Percentiles rank a stretch among this genome's conserved stretches.
phyloP scores from a whole-genome alignment of 441 rosid species.

The Heliophila coronopifolia region DNA sequence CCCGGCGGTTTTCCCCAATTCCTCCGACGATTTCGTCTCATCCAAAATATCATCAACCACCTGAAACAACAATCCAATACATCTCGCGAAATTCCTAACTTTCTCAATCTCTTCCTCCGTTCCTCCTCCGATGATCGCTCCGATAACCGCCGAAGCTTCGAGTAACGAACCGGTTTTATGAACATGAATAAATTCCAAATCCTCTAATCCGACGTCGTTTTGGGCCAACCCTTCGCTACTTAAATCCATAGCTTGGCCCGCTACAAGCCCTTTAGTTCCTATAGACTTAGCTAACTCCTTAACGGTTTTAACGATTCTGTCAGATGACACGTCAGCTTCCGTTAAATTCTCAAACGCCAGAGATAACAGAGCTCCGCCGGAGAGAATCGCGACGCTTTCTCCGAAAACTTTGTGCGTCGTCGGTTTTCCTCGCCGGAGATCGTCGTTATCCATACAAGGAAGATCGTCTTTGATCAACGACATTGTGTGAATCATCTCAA shows the following conservation, averaged over 20 bases:
- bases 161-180: conserved; percentile 42
- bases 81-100: conserved; percentile 34
- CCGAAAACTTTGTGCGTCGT: conserved; percentile 42
- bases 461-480: conserved; percentile 45
- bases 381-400: conserved; percentile 55
- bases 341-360: conserved; percentile 61
- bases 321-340: conserved; percentile 38
- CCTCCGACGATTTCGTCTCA: conserved; percentile 35
- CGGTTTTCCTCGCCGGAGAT: conserved; percentile 39
- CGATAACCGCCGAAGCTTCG: conserved; percentile 34
- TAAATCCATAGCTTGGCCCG: conserved; percentile 41
- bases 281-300: conserved; percentile 32
- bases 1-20: conserved; percentile 37
- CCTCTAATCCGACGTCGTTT: neutral
- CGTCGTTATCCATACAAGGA: conserved; percentile 44
- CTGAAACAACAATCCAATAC: conserved; percentile 40
- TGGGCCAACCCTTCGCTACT: conserved; percentile 30
- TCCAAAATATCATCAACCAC: conserved; percentile 46
- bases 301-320: conserved; percentile 39
- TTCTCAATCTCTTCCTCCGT: conserved; percentile 30
- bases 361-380: conserved; percentile 70
- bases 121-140: conserved; percentile 41
- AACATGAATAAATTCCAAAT: conserved; percentile 38
- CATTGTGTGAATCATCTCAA: conserved; percentile 42
- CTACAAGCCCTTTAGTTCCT: conserved; percentile 35